Evolutionary conservation across 1,139 yeast genomes (phyloP).

Genomic region (Nakaseomyces bracarensis): DNA sequence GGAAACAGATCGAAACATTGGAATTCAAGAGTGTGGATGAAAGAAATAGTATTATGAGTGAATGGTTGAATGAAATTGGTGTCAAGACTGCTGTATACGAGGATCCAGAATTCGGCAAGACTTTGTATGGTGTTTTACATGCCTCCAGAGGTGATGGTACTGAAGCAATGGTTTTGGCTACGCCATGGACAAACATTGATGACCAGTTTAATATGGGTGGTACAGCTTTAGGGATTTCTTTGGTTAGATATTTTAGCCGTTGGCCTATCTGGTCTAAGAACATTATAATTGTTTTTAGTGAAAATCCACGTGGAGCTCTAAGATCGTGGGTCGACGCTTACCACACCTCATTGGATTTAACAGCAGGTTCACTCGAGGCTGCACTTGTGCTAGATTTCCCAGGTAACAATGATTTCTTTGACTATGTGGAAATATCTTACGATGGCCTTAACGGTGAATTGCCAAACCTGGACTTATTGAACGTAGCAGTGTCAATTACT

Average conservation of each 20-base stretch:
- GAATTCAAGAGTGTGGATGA: slow-evolving; percentile 28
- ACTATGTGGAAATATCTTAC: slow-evolving; percentile 65
- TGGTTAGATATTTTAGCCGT: slow-evolving; percentile 70
- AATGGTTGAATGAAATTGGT: slow-evolving; percentile 68
- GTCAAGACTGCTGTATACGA: slow-evolving; percentile 51
- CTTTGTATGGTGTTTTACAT: slow-evolving; percentile 76
- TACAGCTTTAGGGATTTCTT: slow-evolving; percentile 57
- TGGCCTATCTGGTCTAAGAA: slow-evolving; percentile 96
- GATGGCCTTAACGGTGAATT: slow-evolving; percentile 92
- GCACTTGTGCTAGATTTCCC: slow-evolving; percentile 83
- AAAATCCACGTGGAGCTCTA: slow-evolving; percentile 59
- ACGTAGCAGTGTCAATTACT: slow-evolving; percentile 64
- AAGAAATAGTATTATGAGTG: slow-evolving; percentile 41
- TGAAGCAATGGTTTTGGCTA: slow-evolving; percentile 85
- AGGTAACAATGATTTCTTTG: slow-evolving; percentile 56
- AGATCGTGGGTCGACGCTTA: slow-evolving; percentile 93
- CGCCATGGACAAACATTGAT: slow-evolving; percentile 72
- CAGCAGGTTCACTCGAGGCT: slow-evolving; percentile 94
- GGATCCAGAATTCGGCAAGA: slow-evolving; percentile 39
- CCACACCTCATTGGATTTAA: slow-evolving; percentile 72
- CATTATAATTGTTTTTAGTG: slow-evolving; percentile 76
- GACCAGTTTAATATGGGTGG: slow-evolving; percentile 68
- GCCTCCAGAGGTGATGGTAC: slow-evolving; percentile 96
- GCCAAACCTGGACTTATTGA: slow-evolving; percentile 85
- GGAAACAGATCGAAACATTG: slow-evolving; percentile 39